Conservation (phyloP, 345 rosid genomes). For the Chamaenerion angustifolium region DNA sequence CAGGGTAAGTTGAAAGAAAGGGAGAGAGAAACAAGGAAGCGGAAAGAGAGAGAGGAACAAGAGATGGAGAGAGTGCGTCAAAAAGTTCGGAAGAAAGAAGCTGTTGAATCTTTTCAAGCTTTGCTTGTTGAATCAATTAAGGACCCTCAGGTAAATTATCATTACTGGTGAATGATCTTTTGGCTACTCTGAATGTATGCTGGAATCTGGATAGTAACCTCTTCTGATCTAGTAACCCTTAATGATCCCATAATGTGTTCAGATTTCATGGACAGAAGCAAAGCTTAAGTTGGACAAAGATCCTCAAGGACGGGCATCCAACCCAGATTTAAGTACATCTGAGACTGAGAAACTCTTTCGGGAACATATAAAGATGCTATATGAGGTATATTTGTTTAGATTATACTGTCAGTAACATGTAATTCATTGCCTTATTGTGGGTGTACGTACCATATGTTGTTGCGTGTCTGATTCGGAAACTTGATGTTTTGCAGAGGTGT, state of each 20-base stretch:
- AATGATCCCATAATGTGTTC: slow-evolving; percentile 5
- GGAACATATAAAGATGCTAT: slow-evolving; percentile 67
- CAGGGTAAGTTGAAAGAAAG: slow-evolving; percentile 87
- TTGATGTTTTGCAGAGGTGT: slow-evolving; percentile 36
- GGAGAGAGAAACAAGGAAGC: slow-evolving; percentile 73
- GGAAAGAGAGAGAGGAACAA: slow-evolving; percentile 90
- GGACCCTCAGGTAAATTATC: slow-evolving; percentile 65
- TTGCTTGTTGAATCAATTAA: slow-evolving; percentile 87
- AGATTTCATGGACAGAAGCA: slow-evolving; percentile 96
- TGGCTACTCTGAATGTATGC: no score
- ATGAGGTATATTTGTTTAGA: slow-evolving; percentile 42
- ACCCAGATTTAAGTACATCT: slow-evolving; percentile 63
- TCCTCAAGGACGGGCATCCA: slow-evolving; percentile 81
- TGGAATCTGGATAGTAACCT: no score
- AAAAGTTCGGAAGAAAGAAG: slow-evolving; percentile 84
- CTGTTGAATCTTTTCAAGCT: slow-evolving; percentile 80
- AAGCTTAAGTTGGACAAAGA: slow-evolving; percentile 83
- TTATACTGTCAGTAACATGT: not conserved
- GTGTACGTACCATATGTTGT: not conserved
- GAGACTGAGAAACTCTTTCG: slow-evolving; percentile 85
- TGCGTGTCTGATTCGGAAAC: not conserved
- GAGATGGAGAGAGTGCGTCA: slow-evolving; percentile 86
- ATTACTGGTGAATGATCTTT: no score
- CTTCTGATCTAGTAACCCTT: not conserved
- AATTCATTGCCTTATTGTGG: no score